phyloP scores from a whole-genome alignment of 2,329 filamentous ascomycete species.

The Colletotrichum sp. region DNA sequence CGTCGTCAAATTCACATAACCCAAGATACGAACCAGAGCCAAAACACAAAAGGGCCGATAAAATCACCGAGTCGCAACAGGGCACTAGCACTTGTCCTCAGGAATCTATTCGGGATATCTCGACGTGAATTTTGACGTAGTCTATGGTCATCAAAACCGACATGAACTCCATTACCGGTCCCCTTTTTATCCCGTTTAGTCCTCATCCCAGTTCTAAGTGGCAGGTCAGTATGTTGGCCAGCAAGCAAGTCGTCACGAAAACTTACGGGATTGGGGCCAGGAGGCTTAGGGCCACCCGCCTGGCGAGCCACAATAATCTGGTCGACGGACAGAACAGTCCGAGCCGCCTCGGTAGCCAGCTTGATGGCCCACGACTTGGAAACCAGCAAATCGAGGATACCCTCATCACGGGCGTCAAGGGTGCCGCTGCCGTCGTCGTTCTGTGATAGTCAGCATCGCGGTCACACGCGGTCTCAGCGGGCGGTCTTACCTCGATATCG shows the following conservation, averaged over 20 bases:
- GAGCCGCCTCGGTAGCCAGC: slow-evolving; percentile 90
- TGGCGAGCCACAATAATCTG: slow-evolving; percentile 99
- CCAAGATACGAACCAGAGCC: not conserved
- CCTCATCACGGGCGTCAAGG: slow-evolving; percentile 84
- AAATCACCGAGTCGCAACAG: not conserved
- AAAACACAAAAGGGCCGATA: not conserved
- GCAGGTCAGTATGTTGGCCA: slow-evolving; percentile 30
- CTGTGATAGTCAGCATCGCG: slow-evolving; percentile 34
- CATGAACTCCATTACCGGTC: slow-evolving; percentile 16
- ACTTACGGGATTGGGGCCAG: slow-evolving; percentile 81
- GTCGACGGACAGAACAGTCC: slow-evolving; percentile 94
- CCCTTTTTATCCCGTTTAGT: slow-evolving; percentile 42
- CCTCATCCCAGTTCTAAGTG: slow-evolving; percentile 66
- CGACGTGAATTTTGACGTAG: slow-evolving; percentile 20
- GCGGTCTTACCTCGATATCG: slow-evolving; percentile 75
- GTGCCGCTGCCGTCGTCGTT: slow-evolving; percentile 81
- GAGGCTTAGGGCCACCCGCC: slow-evolving; percentile 96
- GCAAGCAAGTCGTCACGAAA: not conserved
- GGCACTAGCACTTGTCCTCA: not conserved
- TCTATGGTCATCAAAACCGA: slow-evolving; percentile 22
- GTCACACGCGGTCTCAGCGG: not conserved
- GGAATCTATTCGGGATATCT: slow-evolving; percentile 22
- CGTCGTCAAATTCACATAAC: not conserved
- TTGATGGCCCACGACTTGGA: slow-evolving; percentile 98
- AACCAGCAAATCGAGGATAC: slow-evolving; percentile 90